These are phyloP conservation scores for Penicillium samsonianum DNA, from an alignment of 495 filamentous ascomycete species.

Conservation along the genomic window DNA sequence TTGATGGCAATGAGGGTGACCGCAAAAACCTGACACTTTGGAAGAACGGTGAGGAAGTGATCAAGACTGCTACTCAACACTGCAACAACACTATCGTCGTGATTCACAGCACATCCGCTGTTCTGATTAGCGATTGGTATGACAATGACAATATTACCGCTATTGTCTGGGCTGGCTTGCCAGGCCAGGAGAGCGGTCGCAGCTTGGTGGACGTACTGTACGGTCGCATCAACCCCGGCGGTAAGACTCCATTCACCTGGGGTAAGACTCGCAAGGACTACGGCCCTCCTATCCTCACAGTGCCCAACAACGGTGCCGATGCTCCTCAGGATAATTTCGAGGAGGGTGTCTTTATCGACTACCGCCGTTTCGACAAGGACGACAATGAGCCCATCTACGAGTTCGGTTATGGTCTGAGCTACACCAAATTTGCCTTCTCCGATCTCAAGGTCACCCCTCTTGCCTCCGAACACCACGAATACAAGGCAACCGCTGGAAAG, in stretches of 20 bases:
- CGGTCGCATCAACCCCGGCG: slow-evolving; percentile 82
- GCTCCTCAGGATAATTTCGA: slow-evolving; percentile 80
- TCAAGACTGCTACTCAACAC: slow-evolving; percentile 70
- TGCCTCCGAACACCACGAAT: slow-evolving; percentile 58
- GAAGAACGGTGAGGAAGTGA: slow-evolving; percentile 75
- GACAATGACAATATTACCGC: slow-evolving; percentile 90
- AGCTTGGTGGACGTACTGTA: slow-evolving; percentile 91
- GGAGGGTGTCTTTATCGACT: slow-evolving; percentile 93
- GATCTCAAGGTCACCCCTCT: slow-evolving; percentile 64
- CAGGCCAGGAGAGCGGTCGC: slow-evolving; percentile 90
- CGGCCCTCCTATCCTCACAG: slow-evolving; percentile 72
- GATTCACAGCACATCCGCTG: slow-evolving; percentile 82
- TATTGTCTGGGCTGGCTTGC: slow-evolving; percentile 90
- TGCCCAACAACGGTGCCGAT: slow-evolving; percentile 66
- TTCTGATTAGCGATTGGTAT: slow-evolving; percentile 75
- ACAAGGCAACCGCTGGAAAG: slow-evolving; percentile 66
- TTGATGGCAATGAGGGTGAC: slow-evolving; percentile 87
- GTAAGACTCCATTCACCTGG: slow-evolving; percentile 87
- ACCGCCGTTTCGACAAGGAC: slow-evolving; percentile 81
- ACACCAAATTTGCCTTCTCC: slow-evolving; percentile 83
- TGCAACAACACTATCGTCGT: slow-evolving; percentile 94
- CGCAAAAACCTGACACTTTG: slow-evolving; percentile 92
- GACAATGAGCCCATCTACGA: slow-evolving; percentile 78
- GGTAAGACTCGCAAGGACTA: slow-evolving; percentile 72
- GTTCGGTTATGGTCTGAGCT: slow-evolving; percentile 88